Base-by-base conservation (phyloP, 2,329 filamentous ascomycete genomes). In the Cytospora paraplurivora region DNA sequence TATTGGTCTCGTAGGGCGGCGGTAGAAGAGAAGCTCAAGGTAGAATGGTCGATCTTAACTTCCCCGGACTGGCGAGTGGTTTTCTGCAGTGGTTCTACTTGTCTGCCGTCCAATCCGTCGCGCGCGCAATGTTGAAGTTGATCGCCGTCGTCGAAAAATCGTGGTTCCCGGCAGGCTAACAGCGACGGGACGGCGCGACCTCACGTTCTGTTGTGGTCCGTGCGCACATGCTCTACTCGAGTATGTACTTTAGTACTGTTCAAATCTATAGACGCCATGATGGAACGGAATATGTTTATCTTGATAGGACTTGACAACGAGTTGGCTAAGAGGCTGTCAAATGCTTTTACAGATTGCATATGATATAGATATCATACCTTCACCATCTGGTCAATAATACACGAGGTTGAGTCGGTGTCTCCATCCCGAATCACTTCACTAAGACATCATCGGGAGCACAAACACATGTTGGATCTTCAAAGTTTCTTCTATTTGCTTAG, bases 401-500 rank as follows among this genome's bases (percentile, higher is more conserved):
- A 19, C 7, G 7, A 47, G n/a, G 44, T 19, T 47, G n/a, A 47
- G n/a, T 2, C 44, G 21, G 21, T 12, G n/a, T 21, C 3, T 12
- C 10, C 5, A 10, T 8, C 41, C 6, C n/a, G n/a, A 13, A 44
- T 44, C 41, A 8, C 7, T 19, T 44, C 41, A 44, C 41, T 2
- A 37, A 37, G 8, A 44, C 41, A 4, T n/a, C 10, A 44, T 44
- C 17, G 8, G 7, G 6, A 7, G 8, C 1, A 7, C 41, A n/a
- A 7, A 44, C 17, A 7, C n/a, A 44, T 7, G 41, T 44, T 44
- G 7, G n/a, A 13, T 59, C 62, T 55, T 59, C 44, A 44, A 53
- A 58, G 37, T 60, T 61, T 64, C 32, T 34, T 66, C 50, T 66
- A 66, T 64, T 64, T 59, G 62, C 58, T 47, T 51, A 61, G 44